phyloP scores from a whole-genome alignment of 257 asterid genomes.

The Coffea eugenioides region DNA sequence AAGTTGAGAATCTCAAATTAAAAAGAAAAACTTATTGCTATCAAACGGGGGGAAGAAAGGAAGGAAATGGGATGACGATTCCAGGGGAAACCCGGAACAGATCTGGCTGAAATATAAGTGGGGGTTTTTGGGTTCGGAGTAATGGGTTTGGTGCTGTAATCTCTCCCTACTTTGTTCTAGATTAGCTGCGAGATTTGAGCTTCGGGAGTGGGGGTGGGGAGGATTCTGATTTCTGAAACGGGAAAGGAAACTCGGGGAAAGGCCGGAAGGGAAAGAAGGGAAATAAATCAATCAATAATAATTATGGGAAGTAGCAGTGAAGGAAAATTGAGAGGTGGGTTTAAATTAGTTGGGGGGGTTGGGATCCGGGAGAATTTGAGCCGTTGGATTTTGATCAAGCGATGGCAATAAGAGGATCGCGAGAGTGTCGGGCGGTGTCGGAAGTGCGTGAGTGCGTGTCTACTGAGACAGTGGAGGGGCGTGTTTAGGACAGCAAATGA shows the following conservation, averaged over 20 bases:
- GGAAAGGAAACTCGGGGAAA: not conserved
- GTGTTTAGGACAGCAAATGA: not conserved
- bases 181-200: constrained; percentile 42
- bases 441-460: constrained; percentile 11
- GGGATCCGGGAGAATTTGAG: constrained; percentile 35
- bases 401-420: not conserved
- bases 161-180: constrained; percentile 24
- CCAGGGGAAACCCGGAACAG: not conserved
- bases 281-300: not conserved
- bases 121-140: not conserved
- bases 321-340: constrained; percentile 28
- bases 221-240: not conserved
- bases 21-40: not conserved
- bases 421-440: constrained; percentile 25
- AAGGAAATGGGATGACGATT: not conserved
- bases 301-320: not conserved
- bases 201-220: too few relatives aligned
- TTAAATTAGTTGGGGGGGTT: not conserved
- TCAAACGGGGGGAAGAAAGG: not conserved
- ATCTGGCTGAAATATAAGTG: constrained; percentile 11
- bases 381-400: constrained; percentile 42
- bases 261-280: not conserved
- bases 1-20: not conserved
- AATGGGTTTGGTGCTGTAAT: not conserved
- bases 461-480: not conserved